A percentile compares a stretch with the other conserved stretches of the same genome.
Conservation (phyloP, 495 filamentous ascomycete species). For the Aspergillus cristatus region DNA sequence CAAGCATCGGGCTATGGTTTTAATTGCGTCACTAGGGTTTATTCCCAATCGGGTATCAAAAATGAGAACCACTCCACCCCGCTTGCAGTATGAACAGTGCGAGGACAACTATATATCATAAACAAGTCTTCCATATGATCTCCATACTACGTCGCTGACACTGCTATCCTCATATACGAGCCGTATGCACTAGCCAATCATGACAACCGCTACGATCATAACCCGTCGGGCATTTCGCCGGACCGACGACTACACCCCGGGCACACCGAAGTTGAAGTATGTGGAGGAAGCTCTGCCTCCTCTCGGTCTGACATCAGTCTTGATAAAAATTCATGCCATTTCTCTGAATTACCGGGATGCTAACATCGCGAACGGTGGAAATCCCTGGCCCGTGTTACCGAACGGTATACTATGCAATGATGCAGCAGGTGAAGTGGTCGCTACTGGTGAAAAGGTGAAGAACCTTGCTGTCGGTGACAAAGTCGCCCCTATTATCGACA, state of each 20-base stretch:
- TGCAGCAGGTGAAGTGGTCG: constrained; percentile 27
- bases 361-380: constrained; percentile 27
- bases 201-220: not conserved
- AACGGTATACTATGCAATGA: constrained; percentile 27
- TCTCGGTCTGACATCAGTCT: constrained; percentile 18
- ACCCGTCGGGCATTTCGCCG: constrained; percentile 17
- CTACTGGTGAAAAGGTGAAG: constrained; percentile 22
- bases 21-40: too few species aligned
- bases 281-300: constrained; percentile 13
- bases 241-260: constrained; percentile 21
- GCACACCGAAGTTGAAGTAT: constrained; percentile 15
- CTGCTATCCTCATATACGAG: too few species aligned
- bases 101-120: too few species aligned
- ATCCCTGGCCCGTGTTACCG: constrained; percentile 26
- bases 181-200: too few species aligned
- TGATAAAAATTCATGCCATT: constrained; percentile 33
- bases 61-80: too few species aligned
- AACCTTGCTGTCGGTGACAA: constrained; percentile 18
- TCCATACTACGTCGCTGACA: too few species aligned
- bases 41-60: too few species aligned
- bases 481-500: constrained; percentile 22
- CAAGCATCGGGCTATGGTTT: too few species aligned
- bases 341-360: constrained; percentile 38
- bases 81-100: too few species aligned
- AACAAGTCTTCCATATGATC: too few species aligned